Conservation (phyloP, 306 rosid genomes). For the Luffa acutangula region DNA sequence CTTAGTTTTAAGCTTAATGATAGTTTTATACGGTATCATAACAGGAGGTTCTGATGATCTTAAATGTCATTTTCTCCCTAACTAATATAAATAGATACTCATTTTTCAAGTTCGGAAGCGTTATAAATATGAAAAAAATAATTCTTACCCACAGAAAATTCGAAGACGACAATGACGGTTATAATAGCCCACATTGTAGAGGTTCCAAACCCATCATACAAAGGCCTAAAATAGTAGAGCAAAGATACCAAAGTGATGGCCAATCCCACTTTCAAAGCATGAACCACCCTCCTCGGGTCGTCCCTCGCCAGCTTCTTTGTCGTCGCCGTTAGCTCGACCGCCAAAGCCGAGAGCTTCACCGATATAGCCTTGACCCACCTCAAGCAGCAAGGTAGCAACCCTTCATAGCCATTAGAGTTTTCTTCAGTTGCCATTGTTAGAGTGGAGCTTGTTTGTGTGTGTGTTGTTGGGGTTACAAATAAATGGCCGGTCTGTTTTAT, state of each 20-base stretch:
- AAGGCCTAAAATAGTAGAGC: conserved; percentile 56
- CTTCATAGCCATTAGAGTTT: background rate
- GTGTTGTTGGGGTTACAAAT: background rate
- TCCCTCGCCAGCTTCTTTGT: conserved; percentile 52
- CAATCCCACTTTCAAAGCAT: conserved; percentile 76
- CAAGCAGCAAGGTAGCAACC: background rate
- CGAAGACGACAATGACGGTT: conserved; percentile 11
- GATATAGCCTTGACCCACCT: background rate
- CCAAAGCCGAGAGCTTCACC: conserved; percentile 18
- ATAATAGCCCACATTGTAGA: conserved; percentile 86
- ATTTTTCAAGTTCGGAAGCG: background rate
- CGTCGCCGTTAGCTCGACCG: conserved; percentile 18
- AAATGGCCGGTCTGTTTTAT: background rate
- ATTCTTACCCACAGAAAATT: background rate
- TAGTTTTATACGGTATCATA: too few relatives aligned
- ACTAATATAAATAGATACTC: too few relatives aligned
- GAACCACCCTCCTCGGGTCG: conserved; percentile 71
- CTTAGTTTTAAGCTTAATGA: background rate
- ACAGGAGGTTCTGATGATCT: too few relatives aligned
- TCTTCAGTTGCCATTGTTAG: background rate
- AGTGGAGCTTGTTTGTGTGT: background rate
- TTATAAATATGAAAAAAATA: background rate
- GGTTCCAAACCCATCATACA: conserved; percentile 68
- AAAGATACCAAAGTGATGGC: conserved; percentile 83
- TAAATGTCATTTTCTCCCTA: too few relatives aligned